Evolutionary conservation across 2,329 filamentous ascomycete species (phyloP).

Genomic region (Aspergillus brunneoviolaceus): DNA sequence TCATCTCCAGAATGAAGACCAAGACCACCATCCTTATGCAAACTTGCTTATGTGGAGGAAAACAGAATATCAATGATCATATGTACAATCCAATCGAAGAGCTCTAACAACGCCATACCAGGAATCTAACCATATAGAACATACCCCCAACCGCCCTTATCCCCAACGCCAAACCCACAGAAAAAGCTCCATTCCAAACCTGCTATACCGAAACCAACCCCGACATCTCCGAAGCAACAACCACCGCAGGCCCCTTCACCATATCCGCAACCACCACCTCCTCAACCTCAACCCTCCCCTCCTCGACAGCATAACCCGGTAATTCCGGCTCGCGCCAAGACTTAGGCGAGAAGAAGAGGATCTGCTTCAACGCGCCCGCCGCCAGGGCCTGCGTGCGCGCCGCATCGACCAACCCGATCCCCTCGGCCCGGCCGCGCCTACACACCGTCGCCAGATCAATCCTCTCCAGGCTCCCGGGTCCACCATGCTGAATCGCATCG

Average conservation of each 20-base stretch:
- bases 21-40: too few relatives aligned
- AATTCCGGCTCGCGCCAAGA: neutral
- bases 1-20: too few relatives aligned
- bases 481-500: conserved; percentile 1
- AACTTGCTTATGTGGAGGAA: too few relatives aligned
- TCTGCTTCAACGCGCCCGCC: neutral
- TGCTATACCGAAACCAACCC: neutral
- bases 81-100: too few relatives aligned
- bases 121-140: too few relatives aligned
- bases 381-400: neutral
- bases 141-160: too few relatives aligned
- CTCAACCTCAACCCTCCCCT: neutral
- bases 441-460: neutral
- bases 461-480: neutral
- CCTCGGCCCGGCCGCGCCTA: neutral
- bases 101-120: too few relatives aligned
- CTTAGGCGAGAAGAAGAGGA: neutral
- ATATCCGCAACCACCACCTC: neutral
- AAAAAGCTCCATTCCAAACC: too few relatives aligned
- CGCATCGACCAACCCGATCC: neutral
- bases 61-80: too few relatives aligned
- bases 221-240: neutral
- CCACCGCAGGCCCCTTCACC: neutral
- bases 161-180: too few relatives aligned
- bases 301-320: neutral